Base-by-base conservation (phyloP, 2,329 filamentous ascomycete species). In the Pleurostoma richardsiae region DNA sequence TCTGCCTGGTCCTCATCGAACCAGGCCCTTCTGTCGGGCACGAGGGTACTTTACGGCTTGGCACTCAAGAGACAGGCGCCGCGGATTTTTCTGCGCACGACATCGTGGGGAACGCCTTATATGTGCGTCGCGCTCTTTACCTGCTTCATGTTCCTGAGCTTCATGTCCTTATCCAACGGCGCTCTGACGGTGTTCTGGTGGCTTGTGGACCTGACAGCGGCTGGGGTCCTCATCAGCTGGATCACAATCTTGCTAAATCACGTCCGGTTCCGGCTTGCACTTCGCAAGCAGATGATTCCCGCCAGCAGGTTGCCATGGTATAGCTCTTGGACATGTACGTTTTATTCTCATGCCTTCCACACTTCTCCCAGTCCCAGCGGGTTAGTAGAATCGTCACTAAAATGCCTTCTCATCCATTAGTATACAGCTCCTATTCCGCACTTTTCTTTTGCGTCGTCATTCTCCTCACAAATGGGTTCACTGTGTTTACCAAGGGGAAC, bases 1-100 rank as follows among this genome's bases (percentile, higher is more conserved):
- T 86, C 83, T 0, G 85, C 83, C 0, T 84, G 80, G 66, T 88
- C 85, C 0, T 76, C 85, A 0, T 82, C 79, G 0, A 90, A 90
- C 54, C 81, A 85, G 53, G 80, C 77, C 57, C 69, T 90, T 31
- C 68, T 74, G 39, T 69, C 78, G 1, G 80, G 79, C 29, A 81
- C 80, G 1, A 73, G 82, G 41, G 77, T 80, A 31, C 66, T 84
- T 4, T 79, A 81, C 52, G 78, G 75, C 4, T 66, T 85, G 45
- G 80, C 81, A 0, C 70, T 81, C 10, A 80, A 83, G 60, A 66
- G 68, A 26, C 80, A 83, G 51, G 76, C 82, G 0, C 80, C 80
- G 0, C 67, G 70, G 40, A 56, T 83, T 52, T 82, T 83, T 56
- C 65, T 78, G 41, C 68, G 74, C 28, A 77, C 75, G 1, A 74